Conservation (phyloP, 768 basidiomycete genomes). For the Amanita pseudoporphyria region DNA sequence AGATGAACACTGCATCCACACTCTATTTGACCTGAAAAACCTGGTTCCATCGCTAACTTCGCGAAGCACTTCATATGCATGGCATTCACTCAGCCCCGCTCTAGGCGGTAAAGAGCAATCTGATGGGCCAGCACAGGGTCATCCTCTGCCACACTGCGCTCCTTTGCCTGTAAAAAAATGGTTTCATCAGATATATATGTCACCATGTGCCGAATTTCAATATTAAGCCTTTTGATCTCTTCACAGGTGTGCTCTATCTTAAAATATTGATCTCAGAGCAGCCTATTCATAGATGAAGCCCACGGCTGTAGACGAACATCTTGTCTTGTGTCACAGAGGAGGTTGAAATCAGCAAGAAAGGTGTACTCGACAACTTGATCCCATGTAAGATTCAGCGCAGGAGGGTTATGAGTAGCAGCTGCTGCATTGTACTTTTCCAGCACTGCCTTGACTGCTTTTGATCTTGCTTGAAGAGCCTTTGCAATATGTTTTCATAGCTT, state of each 20-base stretch:
- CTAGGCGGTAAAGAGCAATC: too few relatives aligned
- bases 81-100: too few relatives aligned
- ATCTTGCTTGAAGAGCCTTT: slow-evolving; percentile 14
- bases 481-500: slow-evolving; percentile 18
- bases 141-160: too few relatives aligned
- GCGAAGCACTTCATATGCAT: too few relatives aligned
- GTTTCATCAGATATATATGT: slow-evolving; percentile 13
- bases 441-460: slow-evolving; percentile 15
- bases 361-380: slow-evolving; percentile 18
- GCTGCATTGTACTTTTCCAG: slow-evolving; percentile 17
- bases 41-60: too few relatives aligned
- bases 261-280: slow-evolving; percentile 12
- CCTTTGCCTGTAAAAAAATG: too few relatives aligned
- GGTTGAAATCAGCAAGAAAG: slow-evolving; percentile 17
- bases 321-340: slow-evolving; percentile 11
- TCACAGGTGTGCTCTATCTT: slow-evolving; percentile 15
- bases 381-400: slow-evolving; percentile 13
- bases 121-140: too few relatives aligned
- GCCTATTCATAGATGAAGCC: slow-evolving; percentile 13
- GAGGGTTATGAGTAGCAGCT: slow-evolving; percentile 12
- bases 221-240: slow-evolving; percentile 14
- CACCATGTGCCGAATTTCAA: slow-evolving; percentile 15
- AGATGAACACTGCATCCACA: too few relatives aligned
- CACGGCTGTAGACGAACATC: too few relatives aligned
- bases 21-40: too few relatives aligned